Conservation (phyloP, 2,329 filamentous ascomycete genomes). For the Fusarium ramigenum region DNA sequence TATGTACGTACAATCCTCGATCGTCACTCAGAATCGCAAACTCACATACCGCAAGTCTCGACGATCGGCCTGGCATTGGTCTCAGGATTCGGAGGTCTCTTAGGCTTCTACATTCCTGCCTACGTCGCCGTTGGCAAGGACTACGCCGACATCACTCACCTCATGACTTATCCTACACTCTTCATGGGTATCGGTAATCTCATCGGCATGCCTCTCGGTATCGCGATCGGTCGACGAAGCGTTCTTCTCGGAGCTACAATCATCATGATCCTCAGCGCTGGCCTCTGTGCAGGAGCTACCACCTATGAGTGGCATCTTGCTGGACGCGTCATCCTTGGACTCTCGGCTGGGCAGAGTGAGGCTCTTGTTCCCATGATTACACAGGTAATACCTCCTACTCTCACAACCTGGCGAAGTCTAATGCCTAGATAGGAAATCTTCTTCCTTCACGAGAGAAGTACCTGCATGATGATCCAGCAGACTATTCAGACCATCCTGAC, state of each 20-base stretch:
- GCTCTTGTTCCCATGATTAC: constrained; percentile 22
- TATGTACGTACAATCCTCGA: constrained; percentile 4
- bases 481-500: constrained; percentile 34
- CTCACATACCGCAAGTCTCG: constrained; percentile 3
- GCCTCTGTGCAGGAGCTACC: constrained; percentile 25
- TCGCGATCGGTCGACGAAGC: constrained; percentile 34
- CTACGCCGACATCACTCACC: constrained; percentile 15
- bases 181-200: constrained; percentile 37
- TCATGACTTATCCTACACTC: constrained; percentile 18
- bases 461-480: constrained; percentile 35
- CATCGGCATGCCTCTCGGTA: constrained; percentile 36
- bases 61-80: constrained; percentile 14
- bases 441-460: constrained; percentile 34
- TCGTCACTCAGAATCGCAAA: fast-evolving
- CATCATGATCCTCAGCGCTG: constrained; percentile 33
- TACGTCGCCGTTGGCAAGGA: constrained; percentile 9
- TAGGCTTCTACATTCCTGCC: constrained; percentile 13
- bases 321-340: constrained; percentile 23
- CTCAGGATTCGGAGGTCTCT: constrained; percentile 12
- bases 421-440: constrained; percentile 25
- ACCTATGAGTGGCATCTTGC: constrained; percentile 39
- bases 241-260: constrained; percentile 33
- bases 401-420: not conserved
- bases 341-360: constrained; percentile 35
- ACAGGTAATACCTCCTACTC: not conserved